Evolutionary conservation across 768 basidiomycete species (phyloP).

Genomic region (Zangia roseola): DNA sequence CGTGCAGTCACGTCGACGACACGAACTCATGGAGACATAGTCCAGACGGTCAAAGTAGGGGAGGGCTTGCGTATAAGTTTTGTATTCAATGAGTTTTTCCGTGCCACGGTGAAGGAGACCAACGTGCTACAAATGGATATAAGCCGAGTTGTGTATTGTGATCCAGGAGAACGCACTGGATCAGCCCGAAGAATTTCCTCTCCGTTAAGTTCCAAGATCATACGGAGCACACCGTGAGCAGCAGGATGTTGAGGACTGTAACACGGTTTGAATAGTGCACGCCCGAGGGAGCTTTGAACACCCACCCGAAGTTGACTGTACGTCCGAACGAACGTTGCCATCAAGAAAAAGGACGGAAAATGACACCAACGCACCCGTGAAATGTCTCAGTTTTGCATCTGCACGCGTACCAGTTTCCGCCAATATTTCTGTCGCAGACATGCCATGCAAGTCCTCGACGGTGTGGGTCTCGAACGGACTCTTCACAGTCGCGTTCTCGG

Average conservation of each 20-base stretch:
- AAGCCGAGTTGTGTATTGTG: constrained; percentile 1
- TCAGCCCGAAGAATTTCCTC: constrained; percentile 90
- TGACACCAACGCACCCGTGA: constrained; percentile 64
- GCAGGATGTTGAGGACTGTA: constrained; percentile 88
- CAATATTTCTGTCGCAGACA: constrained; percentile 78
- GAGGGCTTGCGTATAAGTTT: constrained; percentile 95
- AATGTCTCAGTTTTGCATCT: constrained; percentile 87
- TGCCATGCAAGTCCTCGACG: constrained; percentile 82
- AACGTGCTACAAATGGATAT: constrained; percentile 62
- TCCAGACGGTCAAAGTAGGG: constrained; percentile 99
- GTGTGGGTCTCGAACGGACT: constrained; percentile 64
- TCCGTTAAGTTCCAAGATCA: constrained; percentile 97
- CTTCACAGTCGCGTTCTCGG: constrained; percentile 33
- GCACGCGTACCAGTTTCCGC: constrained; percentile 67
- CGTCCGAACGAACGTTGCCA: constrained; percentile 4
- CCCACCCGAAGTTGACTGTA: constrained; percentile 89
- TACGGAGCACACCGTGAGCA: constrained; percentile 95
- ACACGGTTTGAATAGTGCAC: not conserved
- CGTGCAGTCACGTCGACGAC: constrained; percentile 2
- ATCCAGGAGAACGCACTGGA: constrained; percentile 48
- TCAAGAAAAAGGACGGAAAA: constrained; percentile 2
- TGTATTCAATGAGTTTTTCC: constrained; percentile 98
- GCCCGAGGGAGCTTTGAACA: not conserved
- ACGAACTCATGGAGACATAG: constrained; percentile 98
- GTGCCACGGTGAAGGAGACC: constrained; percentile 96